A percentile compares a stretch with the other conserved stretches of the same genome.
phyloP scores from a whole-genome alignment of 139 green algal genomes.

The Chlamydomonas urium region DNA sequence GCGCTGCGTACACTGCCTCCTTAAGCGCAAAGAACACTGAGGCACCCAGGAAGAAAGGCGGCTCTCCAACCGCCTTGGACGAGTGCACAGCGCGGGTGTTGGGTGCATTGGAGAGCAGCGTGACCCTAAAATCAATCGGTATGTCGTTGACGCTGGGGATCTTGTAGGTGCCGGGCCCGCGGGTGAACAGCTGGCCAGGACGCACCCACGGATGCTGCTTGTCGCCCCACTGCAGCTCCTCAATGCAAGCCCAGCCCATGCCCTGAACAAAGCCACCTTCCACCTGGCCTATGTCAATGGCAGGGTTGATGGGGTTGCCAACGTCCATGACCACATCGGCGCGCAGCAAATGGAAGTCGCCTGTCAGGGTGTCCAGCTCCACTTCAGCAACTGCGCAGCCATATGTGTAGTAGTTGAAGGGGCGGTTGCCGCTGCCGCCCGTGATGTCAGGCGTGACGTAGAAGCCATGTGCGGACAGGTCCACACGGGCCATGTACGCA shows the following conservation, averaged over 20 bases:
- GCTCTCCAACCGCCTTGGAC: conserved; percentile 94
- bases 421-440: conserved; percentile 56
- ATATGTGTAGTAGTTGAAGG: conserved; percentile 90
- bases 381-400: conserved; percentile 74
- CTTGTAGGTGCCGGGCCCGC: conserved; percentile 15
- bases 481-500: conserved; percentile 82
- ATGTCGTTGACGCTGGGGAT: conserved; percentile 96
- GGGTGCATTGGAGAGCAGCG: conserved; percentile 72
- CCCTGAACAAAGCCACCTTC: conserved; percentile 94
- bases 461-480: conserved; percentile 93
- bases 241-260: conserved; percentile 89
- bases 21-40: conserved; percentile 91
- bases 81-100: conserved; percentile 81
- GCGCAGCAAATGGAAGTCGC: conserved; percentile 71
- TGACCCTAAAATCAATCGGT: conserved; percentile 87
- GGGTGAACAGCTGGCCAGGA: conserved; percentile 77
- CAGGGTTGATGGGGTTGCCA: conserved; percentile 89
- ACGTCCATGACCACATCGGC: conserved; percentile 93
- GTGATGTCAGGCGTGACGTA: conserved; percentile 89
- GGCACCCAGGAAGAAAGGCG: conserved; percentile 85
- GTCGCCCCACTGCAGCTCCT: conserved; percentile 96
- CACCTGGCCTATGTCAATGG: conserved; percentile 96
- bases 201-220: conserved; percentile 71
- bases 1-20: conserved; percentile 73
- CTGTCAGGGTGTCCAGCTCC: conserved; percentile 88